Conservation (phyloP, 768 basidiomycete genomes). For the Cubamyces sp. region DNA sequence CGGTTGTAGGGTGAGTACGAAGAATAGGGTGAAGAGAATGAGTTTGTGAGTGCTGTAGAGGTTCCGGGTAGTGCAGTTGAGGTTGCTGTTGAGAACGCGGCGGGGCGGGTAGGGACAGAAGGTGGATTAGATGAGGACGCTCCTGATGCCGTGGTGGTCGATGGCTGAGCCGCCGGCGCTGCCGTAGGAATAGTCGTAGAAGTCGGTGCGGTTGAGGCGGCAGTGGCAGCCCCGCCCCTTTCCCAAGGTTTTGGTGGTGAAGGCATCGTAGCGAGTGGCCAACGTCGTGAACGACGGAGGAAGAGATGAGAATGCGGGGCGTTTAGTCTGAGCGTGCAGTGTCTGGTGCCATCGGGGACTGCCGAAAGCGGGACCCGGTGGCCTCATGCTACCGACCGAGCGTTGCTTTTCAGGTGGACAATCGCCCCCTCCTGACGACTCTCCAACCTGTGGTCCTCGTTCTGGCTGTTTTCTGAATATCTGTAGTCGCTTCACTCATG, state of each 20-base stretch:
- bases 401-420: background rate
- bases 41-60: slow-evolving; percentile 25
- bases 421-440: background rate
- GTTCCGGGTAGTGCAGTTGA: slow-evolving; percentile 37
- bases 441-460: too few relatives aligned
- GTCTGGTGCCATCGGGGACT: background rate
- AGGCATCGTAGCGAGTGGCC: slow-evolving; percentile 51
- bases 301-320: background rate
- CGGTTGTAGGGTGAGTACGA: slow-evolving; percentile 52
- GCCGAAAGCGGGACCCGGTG: slow-evolving; percentile 7
- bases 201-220: slow-evolving; percentile 33
- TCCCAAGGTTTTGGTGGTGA: slow-evolving; percentile 95
- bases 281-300: slow-evolving; percentile 25
- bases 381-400: slow-evolving; percentile 13
- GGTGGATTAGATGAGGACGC: slow-evolving; percentile 31
- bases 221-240: slow-evolving; percentile 49
- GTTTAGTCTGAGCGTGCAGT: background rate
- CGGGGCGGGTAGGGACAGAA: slow-evolving; percentile 67
- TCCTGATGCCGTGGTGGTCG: slow-evolving; percentile 18
- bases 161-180: slow-evolving; percentile 29
- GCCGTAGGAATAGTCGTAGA: slow-evolving; percentile 34
- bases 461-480: too few relatives aligned
- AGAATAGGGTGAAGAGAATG: slow-evolving; percentile 44
- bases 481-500: too few relatives aligned
- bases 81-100: slow-evolving; percentile 43